A percentile compares a stretch with the other conserved stretches of the same genome.
These are phyloP conservation scores for Neofusicoccum cordaticola DNA, from an alignment of 2,329 filamentous ascomycete species.

Conservation along the genomic window DNA sequence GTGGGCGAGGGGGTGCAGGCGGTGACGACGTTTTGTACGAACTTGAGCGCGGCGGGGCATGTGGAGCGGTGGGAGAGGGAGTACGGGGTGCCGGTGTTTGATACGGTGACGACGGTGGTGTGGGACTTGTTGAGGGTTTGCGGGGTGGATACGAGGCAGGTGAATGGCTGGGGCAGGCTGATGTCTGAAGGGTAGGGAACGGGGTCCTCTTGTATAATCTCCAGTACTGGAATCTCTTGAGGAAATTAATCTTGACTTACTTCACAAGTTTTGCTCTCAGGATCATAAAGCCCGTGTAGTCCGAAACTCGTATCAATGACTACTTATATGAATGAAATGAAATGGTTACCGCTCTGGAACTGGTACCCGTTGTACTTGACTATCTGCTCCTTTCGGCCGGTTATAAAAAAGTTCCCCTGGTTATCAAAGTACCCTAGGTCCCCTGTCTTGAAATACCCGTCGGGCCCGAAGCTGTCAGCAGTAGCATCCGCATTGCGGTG, in stretches of 20 bases:
- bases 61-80: conserved; percentile 40
- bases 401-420: too few relatives aligned
- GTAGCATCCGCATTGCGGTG: conserved; percentile 66
- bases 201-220: too few relatives aligned
- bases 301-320: too few relatives aligned
- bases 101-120: conserved; percentile 44
- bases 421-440: conserved; percentile 86
- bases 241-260: too few relatives aligned
- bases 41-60: conserved; percentile 40
- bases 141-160: conserved; percentile 27
- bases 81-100: conserved; percentile 38
- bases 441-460: conserved; percentile 96
- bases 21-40: conserved; percentile 46
- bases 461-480: conserved; percentile 68
- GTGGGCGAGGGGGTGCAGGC: conserved; percentile 31
- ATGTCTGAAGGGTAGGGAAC: neutral
- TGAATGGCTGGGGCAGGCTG: conserved; percentile 38
- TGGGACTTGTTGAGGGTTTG: conserved; percentile 40
- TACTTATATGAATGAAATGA: too few relatives aligned
- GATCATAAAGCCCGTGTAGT: too few relatives aligned
- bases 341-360: too few relatives aligned
- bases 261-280: too few relatives aligned
- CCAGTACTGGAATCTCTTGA: too few relatives aligned
- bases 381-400: too few relatives aligned
- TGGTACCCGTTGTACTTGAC: too few relatives aligned